Conservation (phyloP, 2,329 filamentous ascomycete species). For the Shiraia bambusicola region DNA sequence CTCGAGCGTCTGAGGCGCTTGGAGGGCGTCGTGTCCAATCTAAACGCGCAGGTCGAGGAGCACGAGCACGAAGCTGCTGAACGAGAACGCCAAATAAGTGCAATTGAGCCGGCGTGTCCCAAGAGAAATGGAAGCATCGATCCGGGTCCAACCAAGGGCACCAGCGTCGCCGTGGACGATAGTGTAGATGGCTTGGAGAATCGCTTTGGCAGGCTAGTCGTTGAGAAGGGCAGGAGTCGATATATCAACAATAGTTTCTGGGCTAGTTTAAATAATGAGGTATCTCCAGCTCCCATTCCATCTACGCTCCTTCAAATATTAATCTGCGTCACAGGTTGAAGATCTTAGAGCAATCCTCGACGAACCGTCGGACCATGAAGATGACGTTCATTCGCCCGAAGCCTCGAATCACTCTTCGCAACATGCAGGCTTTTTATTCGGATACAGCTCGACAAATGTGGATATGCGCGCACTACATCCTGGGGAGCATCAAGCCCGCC, state of each 20-base stretch:
- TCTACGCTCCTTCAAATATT: background rate
- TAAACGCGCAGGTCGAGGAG: conserved; percentile 50
- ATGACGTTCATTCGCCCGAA: conserved; percentile 50
- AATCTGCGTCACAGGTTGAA: conserved; percentile 51
- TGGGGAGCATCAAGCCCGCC: conserved; percentile 61
- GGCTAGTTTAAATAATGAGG: conserved; percentile 74
- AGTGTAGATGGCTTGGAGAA: conserved; percentile 47
- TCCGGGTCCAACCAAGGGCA: background rate
- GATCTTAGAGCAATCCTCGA: conserved; percentile 64
- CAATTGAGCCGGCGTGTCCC: conserved; percentile 11
- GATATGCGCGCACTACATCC: conserved; percentile 67
- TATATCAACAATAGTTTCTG: conserved; percentile 79
- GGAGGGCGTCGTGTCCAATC: conserved; percentile 69
- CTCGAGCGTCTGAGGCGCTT: conserved; percentile 71
- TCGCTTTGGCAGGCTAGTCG: conserved; percentile 67
- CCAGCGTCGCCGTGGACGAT: conserved; percentile 31
- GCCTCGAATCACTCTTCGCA: conserved; percentile 45
- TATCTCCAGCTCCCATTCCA: conserved; percentile 37
- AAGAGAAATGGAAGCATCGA: conserved; percentile 1
- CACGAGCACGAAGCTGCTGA: conserved; percentile 39
- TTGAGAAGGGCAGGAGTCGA: conserved; percentile 69
- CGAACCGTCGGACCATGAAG: conserved; percentile 63
- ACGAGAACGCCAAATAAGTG: conserved; percentile 17
- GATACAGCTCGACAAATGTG: conserved; percentile 70
- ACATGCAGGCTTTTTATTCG: conserved; percentile 72